Base-by-base conservation (phyloP, 257 asterid species). In the Craterostigma plantagineum region DNA sequence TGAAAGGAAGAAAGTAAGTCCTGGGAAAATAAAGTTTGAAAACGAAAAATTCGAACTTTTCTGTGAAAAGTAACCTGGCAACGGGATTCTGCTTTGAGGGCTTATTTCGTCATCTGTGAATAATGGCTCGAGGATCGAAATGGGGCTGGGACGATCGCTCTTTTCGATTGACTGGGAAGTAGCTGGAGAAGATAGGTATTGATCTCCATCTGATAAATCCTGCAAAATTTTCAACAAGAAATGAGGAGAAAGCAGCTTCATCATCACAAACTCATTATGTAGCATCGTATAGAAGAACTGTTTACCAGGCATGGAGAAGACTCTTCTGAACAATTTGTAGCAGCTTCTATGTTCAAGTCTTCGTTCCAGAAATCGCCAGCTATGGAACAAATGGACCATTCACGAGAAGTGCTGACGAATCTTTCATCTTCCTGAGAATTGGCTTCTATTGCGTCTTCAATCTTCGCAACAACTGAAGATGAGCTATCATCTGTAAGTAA, bases 41-140 rank as follows among this genome's bases (percentile, higher is more conserved):
- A 23, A 23, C 2, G 6, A 23, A 23, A 23, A 23, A 23, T n/a
- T n/a, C n/a, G n/a, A n/a, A 23, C 6, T 23, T 23, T 23, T 23
- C 6, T 23, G 6, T 23, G n/a, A 23, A 23, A 23, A 23, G 30
- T 50, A 65, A 90, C 99, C 95, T 72, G 81, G 68, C 36, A 43
- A 67, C 23, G 55, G 60, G 38, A 45, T 57, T 57, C 67, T 65
- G 67, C 83, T 76, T 30, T 90, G 63, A 57, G 98, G 98, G 57
- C 94, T 90, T 54, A 70, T 43, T 50, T 75, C 94, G 14, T 77
- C 81, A 59, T 90, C 96, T 23, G 69, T 48, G 60, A 70, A 79
- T 55, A 77, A 45, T 36, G 84, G 91, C 65, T 90, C 99, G 11
- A 90, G 95, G 56, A 90, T 86, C 40, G 96, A 90, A 43, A 75